A percentile compares a stretch with the other conserved stretches of the same genome.
phyloP scores from a whole-genome alignment of 2,329 filamentous ascomycete species.

The Hypocrella siamensis region DNA sequence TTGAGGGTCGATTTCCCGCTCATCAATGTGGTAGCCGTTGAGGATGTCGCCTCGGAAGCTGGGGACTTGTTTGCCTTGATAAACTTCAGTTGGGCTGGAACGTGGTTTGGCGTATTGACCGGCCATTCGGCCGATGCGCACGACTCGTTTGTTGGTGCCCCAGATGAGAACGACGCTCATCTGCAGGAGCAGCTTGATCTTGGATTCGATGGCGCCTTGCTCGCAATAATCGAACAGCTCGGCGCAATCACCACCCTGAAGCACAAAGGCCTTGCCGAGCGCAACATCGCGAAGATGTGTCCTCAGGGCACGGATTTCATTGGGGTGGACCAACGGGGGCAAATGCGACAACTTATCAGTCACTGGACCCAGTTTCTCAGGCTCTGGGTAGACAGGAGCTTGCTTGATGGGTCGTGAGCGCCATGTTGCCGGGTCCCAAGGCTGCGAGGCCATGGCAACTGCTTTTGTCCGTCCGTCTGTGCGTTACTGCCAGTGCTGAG shows the following conservation, averaged over 20 bases:
- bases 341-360: constrained; percentile 49
- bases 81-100: constrained; percentile 70
- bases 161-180: constrained; percentile 95
- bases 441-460: constrained; percentile 2
- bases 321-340: constrained; percentile 65
- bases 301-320: constrained; percentile 69
- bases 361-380: constrained; percentile 40
- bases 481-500: too few species aligned
- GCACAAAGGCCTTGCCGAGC: constrained; percentile 75
- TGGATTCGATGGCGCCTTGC: constrained; percentile 77
- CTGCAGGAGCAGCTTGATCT: constrained; percentile 90
- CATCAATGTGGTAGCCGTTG: constrained; percentile 68
- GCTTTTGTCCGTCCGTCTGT: too few species aligned
- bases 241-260: constrained; percentile 94
- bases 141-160: constrained; percentile 66
- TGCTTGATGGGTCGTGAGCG: constrained; percentile 67
- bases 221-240: constrained; percentile 96
- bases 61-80: constrained; percentile 67
- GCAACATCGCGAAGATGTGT: constrained; percentile 72
- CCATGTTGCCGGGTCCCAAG: constrained; percentile 55
- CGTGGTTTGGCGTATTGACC: constrained; percentile 95
- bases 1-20: constrained; percentile 65
- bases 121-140: constrained; percentile 89
- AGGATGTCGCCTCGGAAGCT: constrained; percentile 93
- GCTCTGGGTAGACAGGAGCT: constrained; percentile 52